Conservation (phyloP, 257 asterid genomes). For the Lycium ferocissimum region DNA sequence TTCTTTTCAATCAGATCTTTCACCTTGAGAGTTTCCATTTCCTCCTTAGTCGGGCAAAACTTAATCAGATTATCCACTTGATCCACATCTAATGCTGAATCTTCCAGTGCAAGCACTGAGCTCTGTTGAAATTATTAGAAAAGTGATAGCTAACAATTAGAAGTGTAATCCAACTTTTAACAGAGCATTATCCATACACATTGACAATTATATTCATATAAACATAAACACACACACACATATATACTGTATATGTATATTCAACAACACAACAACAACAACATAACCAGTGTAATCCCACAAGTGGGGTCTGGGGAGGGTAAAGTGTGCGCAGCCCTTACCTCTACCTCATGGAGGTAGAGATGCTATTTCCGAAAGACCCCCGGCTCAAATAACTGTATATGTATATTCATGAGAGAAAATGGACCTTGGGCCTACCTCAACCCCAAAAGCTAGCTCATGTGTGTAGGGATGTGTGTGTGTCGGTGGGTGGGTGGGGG, state of each 20-base stretch:
- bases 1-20: constrained; percentile 5
- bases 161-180: neutral
- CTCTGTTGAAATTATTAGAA: constrained; percentile 49
- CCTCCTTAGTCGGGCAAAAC: constrained; percentile 97
- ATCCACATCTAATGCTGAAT: constrained; percentile 88
- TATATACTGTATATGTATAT: too few relatives aligned
- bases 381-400: too few relatives aligned
- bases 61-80: constrained; percentile 95
- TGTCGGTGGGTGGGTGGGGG: neutral
- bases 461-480: neutral
- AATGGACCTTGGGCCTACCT: neutral
- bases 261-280: too few relatives aligned
- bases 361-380: too few relatives aligned
- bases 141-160: constrained; percentile 7
- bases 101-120: constrained; percentile 89
- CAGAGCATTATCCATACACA: neutral
- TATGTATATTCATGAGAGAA: too few relatives aligned
- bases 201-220: neutral
- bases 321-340: too few relatives aligned
- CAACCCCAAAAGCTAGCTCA: constrained; percentile 9
- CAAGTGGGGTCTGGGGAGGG: too few relatives aligned
- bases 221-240: too few relatives aligned
- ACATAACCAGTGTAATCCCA: too few relatives aligned
- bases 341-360: too few relatives aligned
- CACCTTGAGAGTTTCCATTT: constrained; percentile 93